A percentile compares a stretch with the other conserved stretches of the same genome.
phyloP scores from a whole-genome alignment of 1,284 basidiomycete genomes.

The Irpex sp. region DNA sequence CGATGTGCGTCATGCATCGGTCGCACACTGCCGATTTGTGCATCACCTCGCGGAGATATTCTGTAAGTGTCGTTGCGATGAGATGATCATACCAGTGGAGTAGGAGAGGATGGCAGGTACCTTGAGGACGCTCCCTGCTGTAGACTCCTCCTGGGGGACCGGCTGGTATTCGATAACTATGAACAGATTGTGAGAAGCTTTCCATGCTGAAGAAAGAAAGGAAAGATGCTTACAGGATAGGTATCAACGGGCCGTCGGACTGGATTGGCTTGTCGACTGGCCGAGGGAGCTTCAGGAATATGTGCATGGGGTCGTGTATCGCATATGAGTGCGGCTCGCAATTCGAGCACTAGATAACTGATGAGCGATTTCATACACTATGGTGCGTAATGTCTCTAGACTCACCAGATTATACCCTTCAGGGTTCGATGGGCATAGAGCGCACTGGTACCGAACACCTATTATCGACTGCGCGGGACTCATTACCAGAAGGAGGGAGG shows the following conservation, averaged over 20 bases:
- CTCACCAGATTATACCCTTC: conserved; percentile 62
- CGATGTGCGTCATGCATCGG: conserved; percentile 68
- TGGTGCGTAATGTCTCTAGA: background rate
- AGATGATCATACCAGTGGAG: background rate
- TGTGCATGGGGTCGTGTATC: conserved; percentile 77
- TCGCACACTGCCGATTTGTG: conserved; percentile 74
- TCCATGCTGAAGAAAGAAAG: background rate
- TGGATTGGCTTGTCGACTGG: conserved; percentile 72
- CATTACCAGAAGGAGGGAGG: background rate
- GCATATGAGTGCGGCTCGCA: conserved; percentile 79
- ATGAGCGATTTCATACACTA: background rate
- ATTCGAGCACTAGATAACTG: conserved; percentile 76
- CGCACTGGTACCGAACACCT: conserved; percentile 75
- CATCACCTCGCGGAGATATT: conserved; percentile 63
- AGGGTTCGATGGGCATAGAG: conserved; percentile 65
- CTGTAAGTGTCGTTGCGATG: conserved; percentile 31
- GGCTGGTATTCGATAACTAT: conserved; percentile 64
- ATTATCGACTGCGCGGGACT: conserved; percentile 47
- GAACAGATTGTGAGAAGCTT: background rate
- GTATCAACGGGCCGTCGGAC: conserved; percentile 57
- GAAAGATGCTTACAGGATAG: conserved; percentile 50
- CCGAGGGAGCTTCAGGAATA: conserved; percentile 83
- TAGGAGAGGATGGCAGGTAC: conserved; percentile 32
- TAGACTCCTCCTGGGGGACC: conserved; percentile 47
- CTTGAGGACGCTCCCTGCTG: conserved; percentile 50